phyloP scores from a whole-genome alignment of 129 eudicot genomes.

The Deinandra increscens region DNA sequence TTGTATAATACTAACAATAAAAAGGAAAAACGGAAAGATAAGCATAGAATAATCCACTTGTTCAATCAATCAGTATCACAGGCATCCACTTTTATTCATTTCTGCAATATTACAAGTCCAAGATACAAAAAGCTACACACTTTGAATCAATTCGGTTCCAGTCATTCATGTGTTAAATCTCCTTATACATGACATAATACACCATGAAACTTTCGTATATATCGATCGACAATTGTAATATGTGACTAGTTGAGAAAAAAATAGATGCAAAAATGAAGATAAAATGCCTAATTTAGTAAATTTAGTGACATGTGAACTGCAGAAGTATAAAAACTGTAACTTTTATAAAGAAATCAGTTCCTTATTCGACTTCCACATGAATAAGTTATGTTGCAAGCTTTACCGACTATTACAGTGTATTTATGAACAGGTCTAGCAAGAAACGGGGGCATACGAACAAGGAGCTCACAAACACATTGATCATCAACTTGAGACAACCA shows the following conservation, averaged over 20 bases:
- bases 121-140: conserved; percentile 32
- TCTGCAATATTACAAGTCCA: conserved; percentile 32
- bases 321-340: conserved; percentile 20
- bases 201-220: not conserved
- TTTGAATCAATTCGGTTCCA: conserved; percentile 37
- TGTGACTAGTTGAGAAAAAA: not conserved
- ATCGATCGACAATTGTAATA: not conserved
- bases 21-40: conserved; percentile 21
- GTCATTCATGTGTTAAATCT: conserved; percentile 38
- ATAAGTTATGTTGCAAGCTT: conserved; percentile 54
- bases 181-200: conserved; percentile 22
- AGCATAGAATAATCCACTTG: conserved; percentile 45
- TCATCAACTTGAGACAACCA: conserved; percentile 66
- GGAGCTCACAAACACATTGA: conserved; percentile 74
- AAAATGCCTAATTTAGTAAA: not conserved
- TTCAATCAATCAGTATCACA: conserved; percentile 36
- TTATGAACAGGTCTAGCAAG: conserved; percentile 69
- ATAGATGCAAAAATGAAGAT: conserved; percentile 8
- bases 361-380: conserved; percentile 55
- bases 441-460: conserved; percentile 65
- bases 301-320: conserved; percentile 13
- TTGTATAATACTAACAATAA: not conserved
- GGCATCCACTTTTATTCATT: conserved; percentile 35
- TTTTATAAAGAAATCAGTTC: conserved; percentile 23
- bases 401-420: conserved; percentile 50